Conservation (phyloP, 768 basidiomycete species). For the Amanita thiersii region DNA sequence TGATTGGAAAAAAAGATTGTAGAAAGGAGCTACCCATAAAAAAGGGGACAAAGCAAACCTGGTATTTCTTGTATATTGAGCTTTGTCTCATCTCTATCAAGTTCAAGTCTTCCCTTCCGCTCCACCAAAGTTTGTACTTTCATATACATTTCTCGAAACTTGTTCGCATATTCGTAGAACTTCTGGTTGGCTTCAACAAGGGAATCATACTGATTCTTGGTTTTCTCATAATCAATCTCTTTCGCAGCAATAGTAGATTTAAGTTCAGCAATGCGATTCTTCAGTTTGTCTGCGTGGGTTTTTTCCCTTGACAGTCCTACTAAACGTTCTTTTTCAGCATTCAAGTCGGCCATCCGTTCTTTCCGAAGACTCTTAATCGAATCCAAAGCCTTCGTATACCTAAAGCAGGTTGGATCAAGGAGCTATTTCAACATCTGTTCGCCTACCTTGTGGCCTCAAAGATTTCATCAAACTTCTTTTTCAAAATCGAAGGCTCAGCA, state of each 20-base stretch:
- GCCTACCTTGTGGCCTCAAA: slow-evolving; percentile 92
- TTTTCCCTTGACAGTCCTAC: slow-evolving; percentile 76
- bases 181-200: slow-evolving; percentile 62
- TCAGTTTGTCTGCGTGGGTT: slow-evolving; percentile 78
- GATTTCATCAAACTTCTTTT: slow-evolving; percentile 99
- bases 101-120: slow-evolving; percentile 51
- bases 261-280: slow-evolving; percentile 52
- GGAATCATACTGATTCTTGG: slow-evolving; percentile 55
- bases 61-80: slow-evolving; percentile 59
- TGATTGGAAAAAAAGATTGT: slow-evolving; percentile 18
- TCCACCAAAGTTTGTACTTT: slow-evolving; percentile 57
- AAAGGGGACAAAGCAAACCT: slow-evolving; percentile 31
- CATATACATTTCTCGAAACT: slow-evolving; percentile 80
- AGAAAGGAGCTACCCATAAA: background rate
- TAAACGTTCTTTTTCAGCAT: slow-evolving; percentile 86
- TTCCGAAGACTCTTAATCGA: slow-evolving; percentile 87
- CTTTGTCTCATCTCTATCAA: slow-evolving; percentile 53
- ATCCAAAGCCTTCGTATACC: slow-evolving; percentile 95
- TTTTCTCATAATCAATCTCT: slow-evolving; percentile 66
- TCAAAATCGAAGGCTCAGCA: slow-evolving; percentile 80
- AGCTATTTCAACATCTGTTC: background rate
- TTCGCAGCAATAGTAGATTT: slow-evolving; percentile 57
- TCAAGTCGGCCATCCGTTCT: slow-evolving; percentile 84
- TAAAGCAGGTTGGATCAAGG: slow-evolving; percentile 19
- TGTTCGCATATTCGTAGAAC: slow-evolving; percentile 77